Base-by-base conservation (phyloP, 169 alveolate genomes). In the Cryptosporidium parvum region DNA sequence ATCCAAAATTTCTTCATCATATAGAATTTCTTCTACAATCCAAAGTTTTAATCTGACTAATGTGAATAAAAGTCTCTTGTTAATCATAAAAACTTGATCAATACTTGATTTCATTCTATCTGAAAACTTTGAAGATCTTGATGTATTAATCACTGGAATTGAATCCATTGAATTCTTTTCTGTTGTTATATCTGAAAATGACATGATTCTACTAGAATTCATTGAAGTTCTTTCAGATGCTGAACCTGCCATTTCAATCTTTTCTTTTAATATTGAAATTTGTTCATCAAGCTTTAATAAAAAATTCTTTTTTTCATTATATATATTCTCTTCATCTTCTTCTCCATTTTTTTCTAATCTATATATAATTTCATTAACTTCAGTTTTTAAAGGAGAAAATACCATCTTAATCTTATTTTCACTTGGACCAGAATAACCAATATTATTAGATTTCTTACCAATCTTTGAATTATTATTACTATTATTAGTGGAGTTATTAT, bases 351-450 rank as follows among this genome's bases (percentile, higher is more conserved):
- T 45, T 3, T 65, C 75, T 26, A 80, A n/a, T 18, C 68, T 80
- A 14, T 80, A 35, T 37, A 80, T 18, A 10, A 80, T 80, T 21
- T 80, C 89, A n/a, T 42, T 23, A 23, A 80, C 59, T 18, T 42
- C 44, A 14, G 37, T 31, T 51, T 80, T 80, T 14, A 80, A 26
- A 16, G 89, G 89, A 37, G 65, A 42, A 39, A 80, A 61, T 29
- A 80, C 21, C 68, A 80, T 62, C 44, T 31, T 59, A 21, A 80
- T 65, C 45, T 80, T 80, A 26, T 59, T 65, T 33, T 59, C 89
- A 67, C 31, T 67, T 12, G 89, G 89, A 80, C 89, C 89, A 26
- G 75, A 80, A 48, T 62, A 80, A 2, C 89, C 89, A 61, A 29
- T 48, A 44, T 80, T 80, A 65, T 29, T 80, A 18, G 52, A 73